These are phyloP conservation scores for Gossypium anomalum DNA, from an alignment of 345 rosid species.

Conservation along the genomic window DNA sequence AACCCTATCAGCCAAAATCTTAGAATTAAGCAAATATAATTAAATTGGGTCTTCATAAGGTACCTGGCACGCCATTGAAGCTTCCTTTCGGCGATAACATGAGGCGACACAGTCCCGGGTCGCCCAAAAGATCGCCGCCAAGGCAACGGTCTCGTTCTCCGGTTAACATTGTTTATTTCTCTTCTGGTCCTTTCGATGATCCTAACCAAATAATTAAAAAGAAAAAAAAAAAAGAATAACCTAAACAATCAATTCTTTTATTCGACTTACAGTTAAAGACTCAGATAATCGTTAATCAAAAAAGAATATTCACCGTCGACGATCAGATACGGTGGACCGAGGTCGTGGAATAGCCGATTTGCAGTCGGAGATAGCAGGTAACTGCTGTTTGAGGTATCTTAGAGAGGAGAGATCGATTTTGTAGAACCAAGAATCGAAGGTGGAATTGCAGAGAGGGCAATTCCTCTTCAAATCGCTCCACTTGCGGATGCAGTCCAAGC, in stretches of 20 bases:
- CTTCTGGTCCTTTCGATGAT: conserved; percentile 31
- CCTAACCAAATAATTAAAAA: conserved; percentile 22
- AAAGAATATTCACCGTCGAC: conserved; percentile 34
- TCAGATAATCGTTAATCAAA: neutral
- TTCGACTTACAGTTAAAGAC: neutral
- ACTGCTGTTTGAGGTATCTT: conserved; percentile 31
- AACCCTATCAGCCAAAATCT: neutral
- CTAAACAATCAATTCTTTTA: neutral
- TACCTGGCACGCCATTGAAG: conserved; percentile 81
- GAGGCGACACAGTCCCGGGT: conserved; percentile 42
- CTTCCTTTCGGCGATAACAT: conserved; percentile 45
- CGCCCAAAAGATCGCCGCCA: conserved; percentile 63
- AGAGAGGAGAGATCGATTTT: conserved; percentile 31
- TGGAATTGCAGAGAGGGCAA: conserved; percentile 72
- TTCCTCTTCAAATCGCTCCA: conserved; percentile 66
- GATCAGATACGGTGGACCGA: conserved; percentile 3
- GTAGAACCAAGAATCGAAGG: conserved; percentile 54
- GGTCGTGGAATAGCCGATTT: conserved; percentile 4
- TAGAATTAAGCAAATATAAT: neutral
- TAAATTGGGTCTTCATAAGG: neutral
- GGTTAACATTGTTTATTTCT: conserved; percentile 18
- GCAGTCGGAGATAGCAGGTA: conserved; percentile 28
- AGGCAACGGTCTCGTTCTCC: conserved; percentile 47
- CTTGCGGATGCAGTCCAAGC: conserved; percentile 43
- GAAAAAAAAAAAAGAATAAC: neutral